Base-by-base conservation (phyloP, 2,329 filamentous ascomycete species). In the Dendryphion nanum region DNA sequence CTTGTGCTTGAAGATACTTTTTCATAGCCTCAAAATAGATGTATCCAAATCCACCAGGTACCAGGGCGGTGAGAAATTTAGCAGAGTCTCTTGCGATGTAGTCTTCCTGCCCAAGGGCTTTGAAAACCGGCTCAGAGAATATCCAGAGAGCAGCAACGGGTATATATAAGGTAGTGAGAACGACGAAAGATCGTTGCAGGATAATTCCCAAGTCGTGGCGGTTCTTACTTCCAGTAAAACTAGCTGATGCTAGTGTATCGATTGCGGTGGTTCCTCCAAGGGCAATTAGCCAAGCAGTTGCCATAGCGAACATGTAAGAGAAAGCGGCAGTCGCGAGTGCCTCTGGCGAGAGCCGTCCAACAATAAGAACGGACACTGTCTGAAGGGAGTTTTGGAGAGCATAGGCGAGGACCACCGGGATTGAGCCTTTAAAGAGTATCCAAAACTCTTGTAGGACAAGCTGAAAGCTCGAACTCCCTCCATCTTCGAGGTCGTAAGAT, bases 241-340 rank as follows among this genome's bases (percentile, higher is more conserved):
- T 84, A 32, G 83, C 87, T 0, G 86, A 90, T 2, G 86, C 88
- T 17, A 95, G 71, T 0, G 89, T 95, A 61, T 95, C 89, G 30
- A 95, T 76, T 0, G 89, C 89, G 1, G 87, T 95, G 0, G 87
- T 90, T 6, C 89, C 89, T 18, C 89, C 89, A 4, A 95, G 76
- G 0, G 83, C 89, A 42, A 95, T 86, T 24, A 95, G 76, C 88
- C 89, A 94, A 0, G 83, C 89, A 1, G 87, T 89, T 16, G 85
- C 82, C 85, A 91, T 89, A 38, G 89, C 89, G 52, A 95, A 95
- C 89, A 95, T 95, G 71, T 93, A 91, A 2, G 85, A 86, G 56
- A 95, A 95, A 0, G 89, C 88, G 1, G 87, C 84, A 0, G 85
- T 86, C 0, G 89, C 86, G 5, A 95, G 70, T 2, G 88, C 82